Base-by-base conservation (phyloP, 73 alveolate species). In the Stentor roeselii region DNA sequence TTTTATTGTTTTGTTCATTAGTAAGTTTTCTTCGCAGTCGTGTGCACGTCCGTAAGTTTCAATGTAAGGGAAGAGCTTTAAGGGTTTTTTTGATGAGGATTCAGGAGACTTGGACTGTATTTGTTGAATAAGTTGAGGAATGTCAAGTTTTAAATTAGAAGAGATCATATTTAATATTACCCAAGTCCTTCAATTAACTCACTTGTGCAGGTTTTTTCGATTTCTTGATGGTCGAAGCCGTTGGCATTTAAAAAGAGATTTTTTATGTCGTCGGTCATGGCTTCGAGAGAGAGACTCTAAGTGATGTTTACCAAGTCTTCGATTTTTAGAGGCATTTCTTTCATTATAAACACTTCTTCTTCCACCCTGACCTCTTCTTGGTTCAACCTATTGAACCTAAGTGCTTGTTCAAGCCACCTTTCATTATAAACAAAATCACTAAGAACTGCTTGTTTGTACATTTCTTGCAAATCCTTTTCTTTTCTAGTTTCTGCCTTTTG, bases 131-230 rank as follows among this genome's bases (percentile, higher is more conserved):
- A 50, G 67, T 6, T 50, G 6, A 11, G 67, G 67, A 21, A 50
- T 50, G 67, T 50, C 21, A 21, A 50, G 67, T 50, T 50, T 50
- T 50, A 21, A 6, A 50, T 50, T 50, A 50, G 21, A 50, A 50
- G 21, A 50, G 21, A 50, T 50, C 67, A 50, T 11, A 50, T 11
- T 11, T 21, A 50, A 50, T 50, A 50, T 50, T 50, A 50, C 6
- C 30, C 67, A 50, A 67, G 42, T 67, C 80, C 80, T 27, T 67
- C 80, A 67, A 67, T 67, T 67, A 67, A 67, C 37, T 67, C 80
- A 27, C 34, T 21, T 21, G 11, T 27, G 34, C 41, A 30, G 34
- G 41, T 67, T 34, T 40, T 67, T 21, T 30, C 34, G 11, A 67
- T 67, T 67, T 67, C 80, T 1, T 67, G 42, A 27, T 21, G 21